A percentile compares a stretch with the other conserved stretches of the same genome.
Evolutionary conservation across 768 basidiomycete species (phyloP).

Genomic region (Agaricus sinodeliciosus): DNA sequence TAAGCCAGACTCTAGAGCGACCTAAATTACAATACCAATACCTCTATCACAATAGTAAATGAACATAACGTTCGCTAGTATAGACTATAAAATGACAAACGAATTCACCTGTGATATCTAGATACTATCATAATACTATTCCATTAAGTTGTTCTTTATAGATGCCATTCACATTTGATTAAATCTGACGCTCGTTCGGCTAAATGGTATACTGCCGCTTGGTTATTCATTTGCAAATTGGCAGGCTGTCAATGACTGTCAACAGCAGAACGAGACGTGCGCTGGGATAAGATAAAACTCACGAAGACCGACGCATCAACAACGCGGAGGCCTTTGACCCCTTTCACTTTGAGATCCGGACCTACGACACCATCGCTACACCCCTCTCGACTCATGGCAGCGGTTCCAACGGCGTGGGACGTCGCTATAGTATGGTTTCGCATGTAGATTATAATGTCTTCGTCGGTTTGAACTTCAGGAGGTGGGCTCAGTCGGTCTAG

Average conservation of each 20-base stretch:
- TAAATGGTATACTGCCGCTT: constrained; percentile 25
- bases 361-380: constrained; percentile 23
- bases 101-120: neutral
- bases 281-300: neutral
- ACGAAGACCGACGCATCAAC: constrained; percentile 19
- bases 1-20: no score
- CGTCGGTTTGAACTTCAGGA: constrained; percentile 15
- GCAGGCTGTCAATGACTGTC: constrained; percentile 14
- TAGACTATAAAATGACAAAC: no score
- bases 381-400: constrained; percentile 19
- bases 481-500: constrained; percentile 7
- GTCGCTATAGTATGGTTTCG: constrained; percentile 12
- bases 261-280: neutral
- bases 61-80: no score
- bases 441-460: constrained; percentile 15
- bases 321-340: constrained; percentile 21
- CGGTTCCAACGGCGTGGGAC: constrained; percentile 21
- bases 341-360: constrained; percentile 24
- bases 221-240: constrained; percentile 24
- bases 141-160: neutral
- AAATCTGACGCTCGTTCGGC: constrained; percentile 23
- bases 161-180: neutral
- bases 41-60: no score
- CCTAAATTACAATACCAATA: no score
- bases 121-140: neutral